phyloP scores from a whole-genome alignment of 371 early-diverging fungal species.

The Mycotypha africana region DNA sequence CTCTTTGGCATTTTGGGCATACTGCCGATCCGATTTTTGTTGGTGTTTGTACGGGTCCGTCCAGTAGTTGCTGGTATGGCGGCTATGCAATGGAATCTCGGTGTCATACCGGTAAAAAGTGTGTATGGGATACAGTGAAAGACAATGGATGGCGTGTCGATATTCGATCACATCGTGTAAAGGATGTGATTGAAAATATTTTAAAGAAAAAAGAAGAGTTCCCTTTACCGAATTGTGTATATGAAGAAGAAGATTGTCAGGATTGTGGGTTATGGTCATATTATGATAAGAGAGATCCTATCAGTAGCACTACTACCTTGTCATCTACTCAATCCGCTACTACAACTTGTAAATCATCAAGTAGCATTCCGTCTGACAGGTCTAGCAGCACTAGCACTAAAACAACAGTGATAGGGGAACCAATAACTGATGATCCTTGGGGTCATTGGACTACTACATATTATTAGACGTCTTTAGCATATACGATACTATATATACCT shows the following conservation, averaged over 20 bases:
- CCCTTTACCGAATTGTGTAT: slow-evolving; percentile 37
- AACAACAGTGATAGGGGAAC: too few relatives aligned
- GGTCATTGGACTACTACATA: too few relatives aligned
- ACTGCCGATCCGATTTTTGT: slow-evolving; percentile 91
- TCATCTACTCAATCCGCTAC: too few relatives aligned
- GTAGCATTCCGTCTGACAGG: too few relatives aligned
- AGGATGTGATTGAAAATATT: slow-evolving; percentile 75
- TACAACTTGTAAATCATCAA: too few relatives aligned
- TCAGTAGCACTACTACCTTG: too few relatives aligned
- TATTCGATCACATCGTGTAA: slow-evolving; percentile 74
- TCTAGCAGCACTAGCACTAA: too few relatives aligned
- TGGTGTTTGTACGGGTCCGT: slow-evolving; percentile 82
- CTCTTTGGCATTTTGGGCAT: slow-evolving; percentile 92
- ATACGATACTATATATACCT: too few relatives aligned
- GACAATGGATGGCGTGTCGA: slow-evolving; percentile 68
- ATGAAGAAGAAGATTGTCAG: slow-evolving; percentile 59
- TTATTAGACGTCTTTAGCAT: too few relatives aligned
- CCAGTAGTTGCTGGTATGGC: slow-evolving; percentile 78
- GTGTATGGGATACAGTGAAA: slow-evolving; percentile 66
- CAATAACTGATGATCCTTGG: too few relatives aligned
- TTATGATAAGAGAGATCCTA: slow-evolving; percentile 36
- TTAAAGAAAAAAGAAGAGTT: slow-evolving; percentile 53
- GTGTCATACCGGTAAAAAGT: slow-evolving; percentile 51
- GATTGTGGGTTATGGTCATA: slow-evolving; percentile 79
- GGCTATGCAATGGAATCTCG: slow-evolving; percentile 88